phyloP scores from a whole-genome alignment of 192 early-diverging fungal genomes.

The Mortierella hygrophila region DNA sequence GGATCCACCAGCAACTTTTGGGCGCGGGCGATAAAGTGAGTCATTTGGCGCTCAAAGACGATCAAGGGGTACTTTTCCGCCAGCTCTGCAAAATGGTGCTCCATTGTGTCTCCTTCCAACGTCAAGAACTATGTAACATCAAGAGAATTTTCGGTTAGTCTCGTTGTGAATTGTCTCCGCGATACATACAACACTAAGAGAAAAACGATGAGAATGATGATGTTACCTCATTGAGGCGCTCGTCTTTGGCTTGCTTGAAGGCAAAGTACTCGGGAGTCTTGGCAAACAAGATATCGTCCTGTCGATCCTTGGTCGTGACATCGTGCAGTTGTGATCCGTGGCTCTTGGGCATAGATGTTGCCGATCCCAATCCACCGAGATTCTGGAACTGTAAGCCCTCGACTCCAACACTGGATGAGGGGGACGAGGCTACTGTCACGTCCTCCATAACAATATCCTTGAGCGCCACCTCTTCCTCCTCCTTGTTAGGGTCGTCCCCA shows the following conservation, averaged over 20 bases:
- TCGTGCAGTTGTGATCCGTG: conserved; percentile 17
- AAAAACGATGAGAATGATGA: conserved; percentile 23
- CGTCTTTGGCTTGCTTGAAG: conserved; percentile 31
- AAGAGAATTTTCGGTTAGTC: no score
- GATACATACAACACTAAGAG: no score
- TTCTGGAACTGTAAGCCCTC: conserved; percentile 60
- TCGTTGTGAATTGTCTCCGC: no score
- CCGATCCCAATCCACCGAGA: conserved; percentile 22
- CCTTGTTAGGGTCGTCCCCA: conserved; percentile 63
- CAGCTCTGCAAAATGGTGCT: conserved; percentile 59
- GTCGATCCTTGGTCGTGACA: conserved; percentile 52
- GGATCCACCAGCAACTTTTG: conserved; percentile 61
- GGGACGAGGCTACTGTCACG: neutral
- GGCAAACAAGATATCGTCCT: conserved; percentile 52
- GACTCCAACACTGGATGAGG: conserved; percentile 29
- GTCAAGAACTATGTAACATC: conserved; percentile 44
- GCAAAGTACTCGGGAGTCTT: conserved; percentile 40
- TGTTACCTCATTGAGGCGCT: conserved; percentile 42
- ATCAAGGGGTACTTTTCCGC: conserved; percentile 59
- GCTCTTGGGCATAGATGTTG: conserved; percentile 13
- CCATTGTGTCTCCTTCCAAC: conserved; percentile 37
- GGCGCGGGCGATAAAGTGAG: conserved; percentile 61
- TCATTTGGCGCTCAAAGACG: conserved; percentile 64
- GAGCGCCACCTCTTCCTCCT: conserved; percentile 19
- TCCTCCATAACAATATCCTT: conserved; percentile 41